A percentile compares a stretch with the other conserved stretches of the same genome.
phyloP scores from a whole-genome alignment of 352 stramenopile species.

The Phytophthora sojae region DNA sequence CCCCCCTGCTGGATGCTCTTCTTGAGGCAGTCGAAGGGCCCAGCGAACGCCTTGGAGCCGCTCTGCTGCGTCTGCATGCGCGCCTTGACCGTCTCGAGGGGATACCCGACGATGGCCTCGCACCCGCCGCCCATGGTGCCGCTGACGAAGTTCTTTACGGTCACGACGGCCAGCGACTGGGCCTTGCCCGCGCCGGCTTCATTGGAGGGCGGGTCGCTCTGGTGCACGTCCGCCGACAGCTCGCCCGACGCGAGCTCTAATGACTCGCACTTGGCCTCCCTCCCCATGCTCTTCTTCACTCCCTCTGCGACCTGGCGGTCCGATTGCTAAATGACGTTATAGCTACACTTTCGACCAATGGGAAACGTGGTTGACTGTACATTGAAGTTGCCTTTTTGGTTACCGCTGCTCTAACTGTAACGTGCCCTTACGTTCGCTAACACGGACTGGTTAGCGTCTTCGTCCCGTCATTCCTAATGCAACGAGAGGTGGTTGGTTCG shows the following conservation, averaged over 20 bases:
- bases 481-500: conserved; percentile 7
- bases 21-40: conserved; percentile 60
- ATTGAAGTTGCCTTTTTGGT: conserved; percentile 12
- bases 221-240: conserved; percentile 24
- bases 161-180: conserved; percentile 59
- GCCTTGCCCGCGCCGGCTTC: conserved; percentile 1
- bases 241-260: conserved; percentile 34
- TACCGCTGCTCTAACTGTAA: not conserved
- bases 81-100: conserved; percentile 74
- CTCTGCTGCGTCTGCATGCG: conserved; percentile 72
- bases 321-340: not conserved
- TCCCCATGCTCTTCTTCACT: conserved; percentile 35
- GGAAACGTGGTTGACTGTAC: not conserved
- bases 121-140: conserved; percentile 64
- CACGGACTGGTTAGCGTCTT: not conserved
- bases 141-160: conserved; percentile 71
- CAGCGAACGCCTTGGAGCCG: conserved; percentile 39
- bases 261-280: conserved; percentile 29
- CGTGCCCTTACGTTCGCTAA: not conserved
- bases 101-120: conserved; percentile 71
- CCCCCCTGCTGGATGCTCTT: conserved; percentile 66
- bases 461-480: conserved; percentile 6
- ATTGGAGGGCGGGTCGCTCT: not conserved
- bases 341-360: not conserved
- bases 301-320: not conserved